A percentile compares a stretch with the other conserved stretches of the same genome.
phyloP scores from a whole-genome alignment of 345 rosid species.

The Hibiscus trionum region DNA sequence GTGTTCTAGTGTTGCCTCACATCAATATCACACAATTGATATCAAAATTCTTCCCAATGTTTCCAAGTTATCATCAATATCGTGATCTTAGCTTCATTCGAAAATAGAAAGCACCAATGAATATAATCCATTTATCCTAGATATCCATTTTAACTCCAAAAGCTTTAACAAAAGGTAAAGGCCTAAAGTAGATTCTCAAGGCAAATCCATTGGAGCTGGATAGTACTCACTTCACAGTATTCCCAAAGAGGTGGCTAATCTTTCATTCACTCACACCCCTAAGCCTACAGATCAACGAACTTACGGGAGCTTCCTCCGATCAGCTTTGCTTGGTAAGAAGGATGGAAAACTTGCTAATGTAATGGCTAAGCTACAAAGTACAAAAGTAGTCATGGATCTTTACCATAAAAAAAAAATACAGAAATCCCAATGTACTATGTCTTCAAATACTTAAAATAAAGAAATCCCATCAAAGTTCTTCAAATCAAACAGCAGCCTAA shows the following conservation, averaged over 20 bases:
- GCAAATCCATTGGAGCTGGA: background rate
- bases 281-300: background rate
- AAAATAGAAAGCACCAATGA: background rate
- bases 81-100: background rate
- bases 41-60: background rate
- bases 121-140: background rate
- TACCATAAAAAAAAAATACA: too few relatives aligned
- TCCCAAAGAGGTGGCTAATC: background rate
- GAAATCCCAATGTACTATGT: background rate
- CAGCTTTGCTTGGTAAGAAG: background rate
- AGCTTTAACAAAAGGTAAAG: background rate
- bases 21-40: background rate
- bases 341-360: too few relatives aligned
- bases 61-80: background rate
- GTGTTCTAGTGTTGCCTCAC: background rate
- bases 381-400: too few relatives aligned
- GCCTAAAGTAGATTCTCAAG: background rate
- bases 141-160: background rate
- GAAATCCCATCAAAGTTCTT: constrained; percentile 1
- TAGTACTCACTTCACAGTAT: background rate
- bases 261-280: background rate
- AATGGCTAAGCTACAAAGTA: too few relatives aligned
- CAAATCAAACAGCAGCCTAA: too few relatives aligned
- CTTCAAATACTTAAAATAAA: background rate
- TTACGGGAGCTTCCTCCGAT: background rate